A percentile compares a stretch with the other conserved stretches of the same genome.
phyloP scores from a whole-genome alignment of 306 rosid genomes.

The Trichosanthes cucumerina region DNA sequence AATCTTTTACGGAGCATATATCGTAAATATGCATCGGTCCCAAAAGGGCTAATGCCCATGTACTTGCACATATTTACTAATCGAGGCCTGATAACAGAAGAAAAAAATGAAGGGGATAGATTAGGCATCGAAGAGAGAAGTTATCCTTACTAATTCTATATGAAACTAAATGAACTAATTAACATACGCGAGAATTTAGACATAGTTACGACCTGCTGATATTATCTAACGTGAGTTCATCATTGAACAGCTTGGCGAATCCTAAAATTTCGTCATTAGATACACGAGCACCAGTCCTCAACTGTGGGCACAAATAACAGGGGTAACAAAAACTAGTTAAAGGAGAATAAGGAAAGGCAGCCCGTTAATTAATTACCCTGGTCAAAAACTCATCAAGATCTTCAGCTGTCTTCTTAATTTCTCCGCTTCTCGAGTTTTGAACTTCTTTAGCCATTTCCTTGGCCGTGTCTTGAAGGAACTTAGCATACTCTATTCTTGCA shows the following conservation, averaged over 20 bases:
- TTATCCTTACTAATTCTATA: neutral
- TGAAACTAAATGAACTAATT: neutral
- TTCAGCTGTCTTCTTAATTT: slow-evolving; percentile 77
- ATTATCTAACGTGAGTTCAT: slow-evolving; percentile 92
- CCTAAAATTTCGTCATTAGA: slow-evolving; percentile 86
- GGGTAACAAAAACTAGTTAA: neutral
- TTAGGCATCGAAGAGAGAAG: neutral
- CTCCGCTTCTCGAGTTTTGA: slow-evolving; percentile 82
- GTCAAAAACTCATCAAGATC: slow-evolving; percentile 83
- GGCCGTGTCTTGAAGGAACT: slow-evolving; percentile 89
- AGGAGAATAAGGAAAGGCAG: neutral
- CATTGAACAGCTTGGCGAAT: slow-evolving; percentile 89
- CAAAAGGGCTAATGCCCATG: slow-evolving; percentile 85
- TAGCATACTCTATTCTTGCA: slow-evolving; percentile 91
- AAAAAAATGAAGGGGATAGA: neutral
- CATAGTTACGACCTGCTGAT: slow-evolving; percentile 58
- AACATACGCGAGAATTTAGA: neutral
- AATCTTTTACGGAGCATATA: slow-evolving; percentile 75
- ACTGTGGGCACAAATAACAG: slow-evolving; percentile 22
- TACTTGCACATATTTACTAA: slow-evolving; percentile 95
- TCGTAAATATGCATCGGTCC: slow-evolving; percentile 81
- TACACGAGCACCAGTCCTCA: slow-evolving; percentile 70
- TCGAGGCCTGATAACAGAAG: slow-evolving; percentile 58
- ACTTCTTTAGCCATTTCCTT: slow-evolving; percentile 98
- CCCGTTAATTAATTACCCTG: slow-evolving; percentile 29